A percentile compares a stretch with the other conserved stretches of the same genome.
Conservation (phyloP, 148 eudicot genomes). For the Chenopodium berlandieri region DNA sequence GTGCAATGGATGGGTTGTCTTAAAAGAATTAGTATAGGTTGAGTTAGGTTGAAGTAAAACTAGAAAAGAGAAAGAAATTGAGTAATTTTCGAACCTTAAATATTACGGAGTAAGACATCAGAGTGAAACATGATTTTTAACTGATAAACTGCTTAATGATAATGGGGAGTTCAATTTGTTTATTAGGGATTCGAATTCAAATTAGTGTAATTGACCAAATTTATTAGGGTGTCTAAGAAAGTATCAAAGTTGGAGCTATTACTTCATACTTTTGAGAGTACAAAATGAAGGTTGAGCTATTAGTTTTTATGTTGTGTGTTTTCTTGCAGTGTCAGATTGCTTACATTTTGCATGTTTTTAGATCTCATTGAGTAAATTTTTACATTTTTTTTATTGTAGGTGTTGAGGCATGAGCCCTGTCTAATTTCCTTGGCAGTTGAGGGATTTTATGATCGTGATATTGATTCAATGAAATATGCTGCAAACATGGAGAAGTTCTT, state of each 20-base stretch:
- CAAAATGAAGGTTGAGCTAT: neutral
- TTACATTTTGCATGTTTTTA: neutral
- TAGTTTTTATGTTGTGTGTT: neutral
- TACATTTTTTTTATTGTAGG: slow-evolving; percentile 17
- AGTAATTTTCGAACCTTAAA: no score
- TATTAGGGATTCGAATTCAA: no score
- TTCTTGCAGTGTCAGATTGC: neutral
- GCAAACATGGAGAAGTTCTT: slow-evolving; percentile 77
- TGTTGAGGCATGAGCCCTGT: slow-evolving; percentile 70
- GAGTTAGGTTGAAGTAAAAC: no score
- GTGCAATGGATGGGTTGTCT: neutral
- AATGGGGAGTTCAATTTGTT: no score
- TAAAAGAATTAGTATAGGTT: no score
- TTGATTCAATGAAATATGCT: slow-evolving; percentile 81
- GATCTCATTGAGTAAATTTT: neutral
- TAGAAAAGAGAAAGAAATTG: neutral
- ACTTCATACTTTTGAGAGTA: neutral
- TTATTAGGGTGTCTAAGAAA: no score
- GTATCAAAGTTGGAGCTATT: neutral
- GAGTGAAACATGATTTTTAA: no score
- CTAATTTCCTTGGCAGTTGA: slow-evolving; percentile 73
- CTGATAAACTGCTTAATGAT: no score
- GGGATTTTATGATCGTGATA: slow-evolving; percentile 86
- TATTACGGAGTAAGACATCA: no score
- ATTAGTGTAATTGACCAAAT: no score